Percentiles rank a stretch among this genome's conserved stretches.
Evolutionary conservation across 306 rosid genomes (phyloP).

Genomic region (Corylus avellana): DNA sequence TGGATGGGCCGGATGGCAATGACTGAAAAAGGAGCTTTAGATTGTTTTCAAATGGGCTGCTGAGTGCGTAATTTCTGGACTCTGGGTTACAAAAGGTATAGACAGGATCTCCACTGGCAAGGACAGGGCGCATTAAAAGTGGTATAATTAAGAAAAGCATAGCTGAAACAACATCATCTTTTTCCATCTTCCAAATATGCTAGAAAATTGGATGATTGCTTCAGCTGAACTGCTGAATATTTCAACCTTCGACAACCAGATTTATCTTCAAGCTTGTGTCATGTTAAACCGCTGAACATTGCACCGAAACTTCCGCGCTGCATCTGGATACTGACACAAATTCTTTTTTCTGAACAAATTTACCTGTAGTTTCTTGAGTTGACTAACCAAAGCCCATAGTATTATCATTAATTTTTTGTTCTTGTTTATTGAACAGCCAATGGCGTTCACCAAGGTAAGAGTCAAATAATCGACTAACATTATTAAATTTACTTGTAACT

Average conservation of each 20-base stretch:
- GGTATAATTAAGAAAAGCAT: constrained; percentile 30
- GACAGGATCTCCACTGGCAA: too few species aligned
- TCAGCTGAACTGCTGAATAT: background rate
- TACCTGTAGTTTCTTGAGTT: too few species aligned
- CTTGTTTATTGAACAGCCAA: too few species aligned
- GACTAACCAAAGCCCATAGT: too few species aligned
- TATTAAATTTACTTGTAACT: too few species aligned
- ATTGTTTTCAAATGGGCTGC: constrained; percentile 37
- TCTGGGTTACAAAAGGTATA: too few species aligned
- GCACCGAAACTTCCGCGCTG: background rate
- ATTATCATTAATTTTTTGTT: too few species aligned
- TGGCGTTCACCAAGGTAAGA: too few species aligned
- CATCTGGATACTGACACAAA: background rate
- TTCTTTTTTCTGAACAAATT: too few species aligned
- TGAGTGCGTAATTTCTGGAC: constrained; percentile 30
- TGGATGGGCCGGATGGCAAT: constrained; percentile 33
- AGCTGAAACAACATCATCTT: background rate
- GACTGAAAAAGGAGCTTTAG: constrained; percentile 39
- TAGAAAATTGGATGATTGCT: constrained; percentile 11
- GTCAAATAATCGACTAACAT: too few species aligned
- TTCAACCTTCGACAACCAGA: background rate
- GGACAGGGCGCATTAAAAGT: constrained; percentile 4
- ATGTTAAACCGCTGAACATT: background rate
- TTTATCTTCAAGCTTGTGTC: too few species aligned
- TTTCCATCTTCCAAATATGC: constrained; percentile 16